These are phyloP conservation scores for Bipolaris sorokiniana DNA, from an alignment of 2,329 filamentous ascomycete species.

Conservation along the genomic window DNA sequence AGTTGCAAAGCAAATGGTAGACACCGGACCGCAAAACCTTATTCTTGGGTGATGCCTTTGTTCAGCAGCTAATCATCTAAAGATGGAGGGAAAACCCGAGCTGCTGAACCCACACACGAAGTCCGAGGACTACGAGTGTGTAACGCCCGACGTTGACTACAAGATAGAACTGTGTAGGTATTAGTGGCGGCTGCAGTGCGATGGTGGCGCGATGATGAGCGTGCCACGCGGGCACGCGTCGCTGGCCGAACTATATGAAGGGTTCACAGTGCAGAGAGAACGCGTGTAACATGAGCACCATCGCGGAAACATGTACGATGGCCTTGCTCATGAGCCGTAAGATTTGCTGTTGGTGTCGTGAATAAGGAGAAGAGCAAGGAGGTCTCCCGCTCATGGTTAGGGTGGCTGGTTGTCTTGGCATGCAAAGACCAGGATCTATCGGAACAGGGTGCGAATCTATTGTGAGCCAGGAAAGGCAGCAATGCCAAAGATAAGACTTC, in stretches of 20 bases:
- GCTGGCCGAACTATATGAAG: neutral
- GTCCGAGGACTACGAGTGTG: slow-evolving; percentile 32
- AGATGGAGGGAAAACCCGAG: slow-evolving; percentile 28
- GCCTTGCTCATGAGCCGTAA: neutral
- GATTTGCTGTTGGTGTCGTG: neutral
- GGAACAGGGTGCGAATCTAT: neutral
- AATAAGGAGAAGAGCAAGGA: neutral
- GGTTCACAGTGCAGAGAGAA: neutral
- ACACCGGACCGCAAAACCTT: slow-evolving; percentile 20
- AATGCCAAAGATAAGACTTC: too few species aligned
- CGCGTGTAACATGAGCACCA: too few species aligned
- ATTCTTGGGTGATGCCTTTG: slow-evolving; percentile 48
- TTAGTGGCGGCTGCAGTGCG: neutral
- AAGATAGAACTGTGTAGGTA: neutral
- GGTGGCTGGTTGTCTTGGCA: neutral
- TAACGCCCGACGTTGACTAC: slow-evolving; percentile 24
- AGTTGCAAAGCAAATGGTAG: slow-evolving; percentile 22
- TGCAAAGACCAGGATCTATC: neutral
- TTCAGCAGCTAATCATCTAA: slow-evolving; percentile 39
- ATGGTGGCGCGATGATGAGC: neutral
- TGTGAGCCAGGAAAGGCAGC: neutral
- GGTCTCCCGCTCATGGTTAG: neutral
- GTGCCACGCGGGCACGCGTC: neutral
- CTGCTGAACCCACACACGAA: slow-evolving; percentile 42
- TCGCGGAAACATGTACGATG: neutral